Base-by-base conservation (phyloP, 441 rosid genomes). In the Sinapis alba region DNA sequence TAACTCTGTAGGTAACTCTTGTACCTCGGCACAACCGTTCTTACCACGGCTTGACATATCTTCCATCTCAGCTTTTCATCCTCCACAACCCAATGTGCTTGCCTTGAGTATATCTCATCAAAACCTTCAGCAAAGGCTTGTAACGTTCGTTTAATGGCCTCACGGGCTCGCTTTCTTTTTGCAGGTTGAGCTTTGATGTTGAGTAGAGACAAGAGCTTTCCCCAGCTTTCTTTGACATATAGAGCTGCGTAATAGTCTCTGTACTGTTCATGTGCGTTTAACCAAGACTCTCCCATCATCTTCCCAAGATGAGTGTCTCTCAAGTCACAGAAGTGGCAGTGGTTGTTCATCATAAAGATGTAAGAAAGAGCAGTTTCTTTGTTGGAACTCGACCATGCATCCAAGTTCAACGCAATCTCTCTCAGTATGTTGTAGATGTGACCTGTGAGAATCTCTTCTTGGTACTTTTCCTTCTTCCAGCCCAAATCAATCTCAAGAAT, bases 301-400 rank as follows among this genome's bases (percentile, higher is more conserved):
- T 69, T 69, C 36, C 36, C 36, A 9, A 30, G 36, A 30, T 8
- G 36, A 30, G 36, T 30, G 9, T 30, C 36, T 30, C 36, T 30
- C 36, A n/a, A n/a, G n/a, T n/a, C 71, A 83, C 76, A 53, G 79
- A 94, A 90, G 72, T 91, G 90, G 69, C 74, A 28, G 64, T 90
- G 97, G 69, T 89, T 94, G 66, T 90, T 91, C 95, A 90, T 89
- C 93, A 94, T 91, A 79, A 89, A 94, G 75, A 91, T 76, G 77
- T 78, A 89, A 58, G 93, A 88, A 28, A 89, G 80, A 4, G 79
- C 11, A 0, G 69, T 54, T 43, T 86, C 84, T 4, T 65, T 57
- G 47, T 83, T 82, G 24, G 83, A 71, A 74, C 85, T 87, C 5
- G 98, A 87, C 95, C 92, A 90, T 0, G 83, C 63, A 62, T 94